phyloP scores from a whole-genome alignment of 768 basidiomycete species.

The Clitopilus passeckerianus region DNA sequence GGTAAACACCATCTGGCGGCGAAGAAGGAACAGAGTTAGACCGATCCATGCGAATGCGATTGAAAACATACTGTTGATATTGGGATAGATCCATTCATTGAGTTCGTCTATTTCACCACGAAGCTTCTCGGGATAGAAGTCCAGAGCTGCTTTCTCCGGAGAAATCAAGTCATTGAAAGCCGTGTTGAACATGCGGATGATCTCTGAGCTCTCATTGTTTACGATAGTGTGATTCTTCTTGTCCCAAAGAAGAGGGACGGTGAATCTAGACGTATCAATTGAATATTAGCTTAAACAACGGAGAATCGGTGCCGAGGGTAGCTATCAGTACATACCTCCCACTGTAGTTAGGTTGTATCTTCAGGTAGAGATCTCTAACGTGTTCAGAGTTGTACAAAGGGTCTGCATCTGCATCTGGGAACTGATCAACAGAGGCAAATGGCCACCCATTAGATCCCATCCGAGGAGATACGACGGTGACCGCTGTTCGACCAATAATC shows the following conservation, averaged over 20 bases:
- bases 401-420: conserved; percentile 73
- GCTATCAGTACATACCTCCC: conserved; percentile 47
- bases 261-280: conserved; percentile 46
- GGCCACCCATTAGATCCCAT: conserved; percentile 88
- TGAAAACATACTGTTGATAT: conserved; percentile 66
- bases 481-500: conserved; percentile 36
- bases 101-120: conserved; percentile 75
- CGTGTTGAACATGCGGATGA: conserved; percentile 90
- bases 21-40: not conserved
- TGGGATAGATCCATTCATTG: conserved; percentile 84
- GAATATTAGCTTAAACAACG: not conserved
- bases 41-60: not conserved
- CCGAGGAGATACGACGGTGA: conserved; percentile 79
- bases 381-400: conserved; percentile 65
- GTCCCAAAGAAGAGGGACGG: conserved; percentile 92
- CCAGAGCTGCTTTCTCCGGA: conserved; percentile 55
- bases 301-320: not conserved
- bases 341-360: conserved; percentile 62
- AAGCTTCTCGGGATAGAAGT: conserved; percentile 75
- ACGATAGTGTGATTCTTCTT: conserved; percentile 84
- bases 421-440: conserved; percentile 65
- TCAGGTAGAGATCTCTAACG: conserved; percentile 82
- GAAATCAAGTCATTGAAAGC: conserved; percentile 75
- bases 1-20: conserved; percentile 76
- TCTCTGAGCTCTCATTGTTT: conserved; percentile 94